Conservation (phyloP, 306 rosid species). For the Senna tora region DNA sequence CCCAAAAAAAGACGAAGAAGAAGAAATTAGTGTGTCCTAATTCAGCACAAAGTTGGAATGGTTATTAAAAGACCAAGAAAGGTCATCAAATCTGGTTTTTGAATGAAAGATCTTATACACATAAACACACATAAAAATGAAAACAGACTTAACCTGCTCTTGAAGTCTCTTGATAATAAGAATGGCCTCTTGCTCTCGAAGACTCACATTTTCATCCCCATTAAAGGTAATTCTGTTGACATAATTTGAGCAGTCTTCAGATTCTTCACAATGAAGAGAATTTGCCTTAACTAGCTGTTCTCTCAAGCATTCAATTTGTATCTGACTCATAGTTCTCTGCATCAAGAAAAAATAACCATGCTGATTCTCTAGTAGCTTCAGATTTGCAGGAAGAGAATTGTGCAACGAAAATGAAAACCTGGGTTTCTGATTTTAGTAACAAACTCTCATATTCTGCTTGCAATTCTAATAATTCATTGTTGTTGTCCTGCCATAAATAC, state of each 20-base stretch:
- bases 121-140: neutral
- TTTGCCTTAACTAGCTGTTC: slow-evolving; percentile 56
- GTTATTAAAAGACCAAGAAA: slow-evolving; percentile 2
- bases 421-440: slow-evolving; percentile 65
- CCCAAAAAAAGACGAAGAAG: too few relatives aligned
- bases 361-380: slow-evolving; percentile 21
- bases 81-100: slow-evolving; percentile 7
- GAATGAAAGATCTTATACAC: slow-evolving; percentile 4
- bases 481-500: slow-evolving; percentile 62
- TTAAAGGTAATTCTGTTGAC: slow-evolving; percentile 28
- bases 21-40: neutral
- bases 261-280: slow-evolving; percentile 36
- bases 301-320: slow-evolving; percentile 67
- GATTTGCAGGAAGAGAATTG: slow-evolving; percentile 24
- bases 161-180: slow-evolving; percentile 83
- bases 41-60: slow-evolving; percentile 36
- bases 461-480: slow-evolving; percentile 50
- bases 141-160: slow-evolving; percentile 63
- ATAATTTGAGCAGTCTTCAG: slow-evolving; percentile 43
- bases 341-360: slow-evolving; percentile 31
- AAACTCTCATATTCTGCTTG: slow-evolving; percentile 78
- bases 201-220: slow-evolving; percentile 55
- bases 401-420: slow-evolving; percentile 50
- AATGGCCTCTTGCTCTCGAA: slow-evolving; percentile 71
- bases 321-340: slow-evolving; percentile 75